Conservation (phyloP, 2,329 filamentous ascomycete species). For the Zarea fungicola region DNA sequence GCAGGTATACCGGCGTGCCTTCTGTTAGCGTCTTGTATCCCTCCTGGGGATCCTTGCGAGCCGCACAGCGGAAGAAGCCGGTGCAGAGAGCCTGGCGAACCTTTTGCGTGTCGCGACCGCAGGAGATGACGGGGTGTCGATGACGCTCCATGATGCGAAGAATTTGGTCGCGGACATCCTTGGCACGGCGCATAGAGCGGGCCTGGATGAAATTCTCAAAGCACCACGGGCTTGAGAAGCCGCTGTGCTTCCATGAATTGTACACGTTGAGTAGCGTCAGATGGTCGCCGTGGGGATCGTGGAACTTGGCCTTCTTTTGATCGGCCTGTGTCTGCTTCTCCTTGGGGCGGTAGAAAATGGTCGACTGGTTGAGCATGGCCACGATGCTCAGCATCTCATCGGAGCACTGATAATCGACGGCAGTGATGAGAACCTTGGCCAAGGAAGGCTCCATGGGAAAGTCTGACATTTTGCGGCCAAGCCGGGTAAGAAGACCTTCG, state of each 20-base stretch:
- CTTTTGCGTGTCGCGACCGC: constrained; percentile 79
- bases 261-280: constrained; percentile 94
- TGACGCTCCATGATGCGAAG: constrained; percentile 92
- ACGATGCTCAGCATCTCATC: constrained; percentile 95
- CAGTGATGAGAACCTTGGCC: constrained; percentile 83
- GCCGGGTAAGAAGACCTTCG: constrained; percentile 84
- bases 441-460: constrained; percentile 96
- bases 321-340: constrained; percentile 96
- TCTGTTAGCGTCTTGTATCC: constrained; percentile 98
- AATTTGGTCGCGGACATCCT: constrained; percentile 89
- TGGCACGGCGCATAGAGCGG: constrained; percentile 78
- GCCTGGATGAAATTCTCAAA: constrained; percentile 98
- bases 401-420: constrained; percentile 81
- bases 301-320: constrained; percentile 96
- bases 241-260: constrained; percentile 88
- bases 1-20: constrained; percentile 89
- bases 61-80: constrained; percentile 93
- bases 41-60: constrained; percentile 91
- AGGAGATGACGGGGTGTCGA: constrained; percentile 74
- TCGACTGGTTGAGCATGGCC: constrained; percentile 83
- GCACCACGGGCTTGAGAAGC: constrained; percentile 84
- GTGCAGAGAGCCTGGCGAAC: constrained; percentile 85
- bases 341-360: constrained; percentile 90
- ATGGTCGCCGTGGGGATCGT: constrained; percentile 91
- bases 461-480: constrained; percentile 95